Evolutionary conservation across 106 monocot species (phyloP).

Genomic region (Phalaenopsis equestris): DNA sequence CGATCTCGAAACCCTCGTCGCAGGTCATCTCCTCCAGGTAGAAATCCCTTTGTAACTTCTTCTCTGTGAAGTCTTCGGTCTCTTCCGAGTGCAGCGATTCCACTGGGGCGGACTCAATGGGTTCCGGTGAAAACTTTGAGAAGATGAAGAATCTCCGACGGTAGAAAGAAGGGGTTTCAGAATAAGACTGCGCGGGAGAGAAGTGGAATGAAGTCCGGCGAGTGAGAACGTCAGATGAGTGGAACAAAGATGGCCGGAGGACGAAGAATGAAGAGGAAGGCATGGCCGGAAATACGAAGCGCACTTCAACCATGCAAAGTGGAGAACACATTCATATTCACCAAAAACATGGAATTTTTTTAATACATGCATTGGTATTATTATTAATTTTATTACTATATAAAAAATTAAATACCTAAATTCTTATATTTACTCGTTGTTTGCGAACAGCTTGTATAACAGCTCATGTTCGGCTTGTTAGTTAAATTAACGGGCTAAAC

Average conservation of each 20-base stretch:
- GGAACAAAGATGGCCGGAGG: background rate
- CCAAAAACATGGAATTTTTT: too few species aligned
- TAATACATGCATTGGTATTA: too few species aligned
- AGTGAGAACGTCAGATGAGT: background rate
- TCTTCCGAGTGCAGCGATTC: background rate
- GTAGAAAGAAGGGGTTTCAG: background rate
- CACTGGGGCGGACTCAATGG: constrained; percentile 1
- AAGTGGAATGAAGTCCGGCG: background rate
- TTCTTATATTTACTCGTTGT: too few species aligned
- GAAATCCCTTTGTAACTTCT: background rate
- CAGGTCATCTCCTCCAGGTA: background rate
- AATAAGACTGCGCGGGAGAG: background rate
- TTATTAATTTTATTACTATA: too few species aligned
- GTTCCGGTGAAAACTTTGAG: background rate
- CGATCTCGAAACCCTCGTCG: constrained; percentile 46
- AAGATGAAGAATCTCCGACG: background rate
- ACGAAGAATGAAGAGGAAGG: background rate
- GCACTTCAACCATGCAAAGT: background rate
- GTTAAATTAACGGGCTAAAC: too few species aligned
- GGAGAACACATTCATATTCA: too few species aligned
- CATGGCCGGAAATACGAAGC: background rate
- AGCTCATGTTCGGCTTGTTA: too few species aligned
- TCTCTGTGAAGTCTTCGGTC: background rate
- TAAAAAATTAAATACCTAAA: too few species aligned
- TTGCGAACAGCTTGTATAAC: too few species aligned